Evolutionary conservation across 441 rosid species (phyloP).

Genomic region (Francoa sonchifolia): DNA sequence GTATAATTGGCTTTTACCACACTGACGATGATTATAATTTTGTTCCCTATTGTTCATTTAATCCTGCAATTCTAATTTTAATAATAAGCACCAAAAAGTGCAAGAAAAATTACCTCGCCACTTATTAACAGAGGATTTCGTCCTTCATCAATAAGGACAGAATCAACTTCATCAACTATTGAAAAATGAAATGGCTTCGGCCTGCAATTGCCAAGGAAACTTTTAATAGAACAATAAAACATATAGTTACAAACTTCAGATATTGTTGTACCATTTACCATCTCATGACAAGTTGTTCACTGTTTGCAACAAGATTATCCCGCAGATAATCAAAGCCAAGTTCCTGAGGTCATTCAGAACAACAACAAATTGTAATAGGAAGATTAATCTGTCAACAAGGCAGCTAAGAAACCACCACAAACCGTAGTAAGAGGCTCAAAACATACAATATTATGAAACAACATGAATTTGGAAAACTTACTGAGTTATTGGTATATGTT

Average conservation of each 20-base stretch:
- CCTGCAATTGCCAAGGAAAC: constrained; percentile 32
- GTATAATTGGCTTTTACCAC: background rate
- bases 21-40: background rate
- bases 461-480: constrained; percentile 23
- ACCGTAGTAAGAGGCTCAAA: constrained; percentile 2
- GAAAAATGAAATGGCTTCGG: constrained; percentile 95
- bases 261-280: constrained; percentile 38
- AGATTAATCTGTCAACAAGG: constrained; percentile 4
- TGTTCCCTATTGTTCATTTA: constrained; percentile 3
- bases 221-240: constrained; percentile 6
- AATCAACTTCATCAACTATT: constrained; percentile 95
- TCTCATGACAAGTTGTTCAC: constrained; percentile 91
- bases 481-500: constrained; percentile 90
- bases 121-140: constrained; percentile 91
- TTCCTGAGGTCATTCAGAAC: constrained; percentile 42
- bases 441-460: background rate
- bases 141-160: constrained; percentile 97
- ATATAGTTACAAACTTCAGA: constrained; percentile 10
- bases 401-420: background rate
- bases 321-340: constrained; percentile 98
- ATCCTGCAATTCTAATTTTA: constrained; percentile 2
- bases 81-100: constrained; percentile 2
- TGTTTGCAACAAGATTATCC: constrained; percentile 74
- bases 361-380: constrained; percentile 13
- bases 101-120: constrained; percentile 64